Percentiles rank a stretch among this genome's conserved stretches.
Evolutionary conservation across 371 early-diverging fungal genomes (phyloP).

Genomic region (Blakeslea trispora): DNA sequence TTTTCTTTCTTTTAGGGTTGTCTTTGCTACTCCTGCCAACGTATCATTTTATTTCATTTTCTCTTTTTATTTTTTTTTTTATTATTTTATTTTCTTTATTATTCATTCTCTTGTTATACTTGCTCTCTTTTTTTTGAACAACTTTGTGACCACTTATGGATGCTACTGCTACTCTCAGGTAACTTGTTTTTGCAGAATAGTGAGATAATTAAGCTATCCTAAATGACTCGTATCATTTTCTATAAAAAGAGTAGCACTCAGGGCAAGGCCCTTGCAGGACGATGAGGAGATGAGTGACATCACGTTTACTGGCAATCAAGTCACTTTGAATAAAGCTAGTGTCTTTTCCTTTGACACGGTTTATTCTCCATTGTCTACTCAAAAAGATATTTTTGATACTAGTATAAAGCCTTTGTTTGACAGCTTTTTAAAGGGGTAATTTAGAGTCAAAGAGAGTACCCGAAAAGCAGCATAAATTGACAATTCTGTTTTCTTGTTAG

Average conservation of each 20-base stretch:
- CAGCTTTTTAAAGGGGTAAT: constrained; percentile 81
- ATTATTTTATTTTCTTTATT: too few species aligned
- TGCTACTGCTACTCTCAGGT: too few species aligned
- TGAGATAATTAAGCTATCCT: constrained; percentile 1
- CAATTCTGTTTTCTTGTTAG: constrained; percentile 23
- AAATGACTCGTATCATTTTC: neutral
- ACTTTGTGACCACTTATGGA: too few species aligned
- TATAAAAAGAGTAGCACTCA: constrained; percentile 56
- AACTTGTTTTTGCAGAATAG: constrained; percentile 28
- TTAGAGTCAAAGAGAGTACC: neutral
- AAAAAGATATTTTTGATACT: constrained; percentile 67
- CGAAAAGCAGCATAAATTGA: constrained; percentile 41
- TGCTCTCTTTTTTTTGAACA: too few species aligned
- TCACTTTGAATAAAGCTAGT: constrained; percentile 46
- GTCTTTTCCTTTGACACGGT: constrained; percentile 82
- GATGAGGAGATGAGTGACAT: constrained; percentile 41
- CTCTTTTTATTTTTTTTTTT: neutral
- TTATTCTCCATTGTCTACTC: constrained; percentile 64
- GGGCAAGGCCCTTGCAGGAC: constrained; percentile 67
- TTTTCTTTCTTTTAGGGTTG: neutral
- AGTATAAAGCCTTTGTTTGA: constrained; percentile 70
- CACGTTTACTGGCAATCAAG: constrained; percentile 58
- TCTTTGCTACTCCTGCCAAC: too few species aligned
- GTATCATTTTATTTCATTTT: too few species aligned
- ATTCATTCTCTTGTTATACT: too few species aligned